Base-by-base conservation (phyloP, 805 yeast species). In the Candida pini region DNA sequence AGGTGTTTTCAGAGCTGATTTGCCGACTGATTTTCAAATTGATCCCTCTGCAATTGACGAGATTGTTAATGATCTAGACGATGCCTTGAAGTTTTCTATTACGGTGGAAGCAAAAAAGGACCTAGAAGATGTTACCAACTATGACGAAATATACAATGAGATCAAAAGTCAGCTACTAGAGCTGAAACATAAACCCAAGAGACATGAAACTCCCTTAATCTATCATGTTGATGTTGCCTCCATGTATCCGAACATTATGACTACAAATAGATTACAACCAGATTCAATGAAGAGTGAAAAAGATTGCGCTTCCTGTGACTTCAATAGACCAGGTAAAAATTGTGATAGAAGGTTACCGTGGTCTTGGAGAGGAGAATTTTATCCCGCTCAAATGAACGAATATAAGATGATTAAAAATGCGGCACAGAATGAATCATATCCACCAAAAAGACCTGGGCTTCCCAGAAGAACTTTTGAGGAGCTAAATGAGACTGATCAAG, bases 171-270 rank as follows among this genome's bases (percentile, higher is more conserved):
- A 66, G 45, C 64, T 92, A 10, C 39, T 69, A n/a, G 83, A 69
- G 2, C 60, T 92, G 33, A 78, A 74, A 41, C 56, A 65, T 1
- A 69, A 69, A 25, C 89, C 90, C 1, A 67, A 67, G 24, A 68
- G 97, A 46, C 56, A 58, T 9, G 97, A 92, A 49, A 64, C 66
- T 9, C 99, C 99, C 0, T 65, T 85, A 30, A 92, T 92, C 43
- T 92, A 94, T 51, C 99, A 92, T 54, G 96, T 94, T 24, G 99
- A 92, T 66, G 99, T 92, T 33, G 97, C 99, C 1, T 92, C 98
- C 1, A 92, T 92, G 99, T 92, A 92, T 54, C 99, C 99, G 5
- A 92, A 92, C 54, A 92, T 92, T 56, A 92, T 92, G 97, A 87
- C 96, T 6, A 84, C 97, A 0, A 92, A 92, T 61, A 76, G 99